These are phyloP conservation scores for Epipyxis sp. DNA, from an alignment of 108 stramenopile genomes.

Conservation along the genomic window DNA sequence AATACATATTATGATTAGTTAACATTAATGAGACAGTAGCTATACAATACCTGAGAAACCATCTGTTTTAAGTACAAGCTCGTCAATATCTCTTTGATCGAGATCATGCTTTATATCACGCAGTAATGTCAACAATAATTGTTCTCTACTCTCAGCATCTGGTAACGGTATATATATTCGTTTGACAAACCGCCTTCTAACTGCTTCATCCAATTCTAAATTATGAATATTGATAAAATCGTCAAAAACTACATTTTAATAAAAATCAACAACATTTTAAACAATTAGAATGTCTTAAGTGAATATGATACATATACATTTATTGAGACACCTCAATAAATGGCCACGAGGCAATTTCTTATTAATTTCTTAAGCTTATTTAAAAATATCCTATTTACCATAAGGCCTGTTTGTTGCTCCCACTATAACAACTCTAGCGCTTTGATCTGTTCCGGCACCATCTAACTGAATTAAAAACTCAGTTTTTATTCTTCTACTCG, in stretches of 20 bases:
- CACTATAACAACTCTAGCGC: constrained; percentile 77
- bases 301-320: too few species aligned
- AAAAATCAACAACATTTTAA: too few species aligned
- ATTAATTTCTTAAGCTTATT: too few species aligned
- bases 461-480: constrained; percentile 89
- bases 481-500: constrained; percentile 79
- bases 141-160: constrained; percentile 63
- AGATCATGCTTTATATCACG: constrained; percentile 72
- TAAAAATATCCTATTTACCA: too few species aligned
- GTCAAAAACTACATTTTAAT: too few species aligned
- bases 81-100: constrained; percentile 61
- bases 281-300: too few species aligned
- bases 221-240: too few species aligned
- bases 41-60: constrained; percentile 81
- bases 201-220: constrained; percentile 98
- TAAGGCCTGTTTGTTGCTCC: constrained; percentile 97
- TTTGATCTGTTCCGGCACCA: constrained; percentile 66
- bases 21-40: too few species aligned
- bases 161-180: constrained; percentile 94
- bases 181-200: constrained; percentile 77
- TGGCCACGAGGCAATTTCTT: too few species aligned
- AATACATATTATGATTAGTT: too few species aligned
- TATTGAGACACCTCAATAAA: too few species aligned
- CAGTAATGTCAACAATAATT: constrained; percentile 73
- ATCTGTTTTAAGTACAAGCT: constrained; percentile 64